Evolutionary conservation across 1,284 basidiomycete species (phyloP).

Genomic region (Heterobasidion parviporum): DNA sequence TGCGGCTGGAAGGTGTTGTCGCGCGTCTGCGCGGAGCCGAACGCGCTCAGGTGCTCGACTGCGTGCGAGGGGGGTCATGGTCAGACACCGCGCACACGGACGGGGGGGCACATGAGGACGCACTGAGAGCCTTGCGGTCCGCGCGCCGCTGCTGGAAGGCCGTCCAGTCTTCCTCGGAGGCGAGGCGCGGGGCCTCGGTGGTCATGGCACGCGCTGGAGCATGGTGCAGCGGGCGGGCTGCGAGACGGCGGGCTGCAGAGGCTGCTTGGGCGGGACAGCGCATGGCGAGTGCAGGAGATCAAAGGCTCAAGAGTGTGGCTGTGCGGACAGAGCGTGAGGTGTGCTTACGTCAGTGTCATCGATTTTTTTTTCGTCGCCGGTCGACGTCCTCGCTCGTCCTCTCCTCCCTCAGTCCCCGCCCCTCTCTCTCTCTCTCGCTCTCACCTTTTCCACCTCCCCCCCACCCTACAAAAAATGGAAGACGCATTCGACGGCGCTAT

Average conservation of each 20-base stretch:
- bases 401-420: conserved; percentile 21
- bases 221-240: conserved; percentile 3
- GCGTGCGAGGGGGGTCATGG: background rate
- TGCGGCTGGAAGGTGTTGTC: conserved; percentile 69
- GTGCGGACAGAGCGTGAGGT: conserved; percentile 9
- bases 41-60: conserved; percentile 62
- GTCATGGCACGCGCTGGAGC: conserved; percentile 10
- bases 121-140: conserved; percentile 35
- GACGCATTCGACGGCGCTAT: conserved; percentile 94
- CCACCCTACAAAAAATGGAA: conserved; percentile 64
- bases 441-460: conserved; percentile 17
- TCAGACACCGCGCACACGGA: background rate
- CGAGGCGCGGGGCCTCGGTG: conserved; percentile 25
- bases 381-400: conserved; percentile 13
- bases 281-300: conserved; percentile 17
- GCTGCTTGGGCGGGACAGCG: conserved; percentile 21
- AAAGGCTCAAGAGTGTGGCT: background rate
- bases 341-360: conserved; percentile 17
- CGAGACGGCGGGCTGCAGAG: conserved; percentile 3
- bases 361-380: conserved; percentile 32
- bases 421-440: conserved; percentile 15
- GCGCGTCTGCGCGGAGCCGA: conserved; percentile 74
- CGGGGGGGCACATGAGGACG: background rate
- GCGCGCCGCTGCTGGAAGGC: conserved; percentile 51
- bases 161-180: conserved; percentile 55